These are phyloP conservation scores for Phytophthora vignae DNA, from an alignment of 352 stramenopile species.

Conservation along the genomic window DNA sequence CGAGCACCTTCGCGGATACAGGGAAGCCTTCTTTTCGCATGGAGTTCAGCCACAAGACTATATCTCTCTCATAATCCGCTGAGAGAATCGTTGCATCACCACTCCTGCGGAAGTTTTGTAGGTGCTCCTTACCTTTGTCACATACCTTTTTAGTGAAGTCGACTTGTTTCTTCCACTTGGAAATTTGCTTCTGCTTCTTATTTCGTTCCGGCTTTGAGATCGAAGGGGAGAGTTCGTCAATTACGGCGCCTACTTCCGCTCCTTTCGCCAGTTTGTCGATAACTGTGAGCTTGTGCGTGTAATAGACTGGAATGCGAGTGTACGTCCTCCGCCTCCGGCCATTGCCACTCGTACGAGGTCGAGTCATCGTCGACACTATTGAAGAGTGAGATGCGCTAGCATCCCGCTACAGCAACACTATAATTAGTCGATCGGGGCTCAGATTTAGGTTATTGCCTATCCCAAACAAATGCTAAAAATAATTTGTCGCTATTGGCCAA, in stretches of 20 bases:
- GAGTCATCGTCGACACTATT: too few relatives aligned
- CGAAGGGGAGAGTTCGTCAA: neutral
- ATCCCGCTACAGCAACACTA: too few relatives aligned
- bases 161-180: neutral
- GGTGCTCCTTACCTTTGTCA: neutral
- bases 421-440: too few relatives aligned
- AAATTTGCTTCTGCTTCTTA: slow-evolving; percentile 6
- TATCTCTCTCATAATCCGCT: neutral
- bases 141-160: neutral
- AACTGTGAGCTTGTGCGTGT: too few relatives aligned
- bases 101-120: neutral
- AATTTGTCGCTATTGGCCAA: too few relatives aligned
- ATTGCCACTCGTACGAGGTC: too few relatives aligned
- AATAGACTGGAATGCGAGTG: too few relatives aligned
- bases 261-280: too few relatives aligned
- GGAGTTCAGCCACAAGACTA: slow-evolving; percentile 9
- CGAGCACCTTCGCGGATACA: slow-evolving; percentile 1
- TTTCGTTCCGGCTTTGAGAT: neutral
- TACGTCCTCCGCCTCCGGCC: too few relatives aligned
- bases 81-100: slow-evolving; percentile 11
- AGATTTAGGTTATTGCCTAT: too few relatives aligned
- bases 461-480: too few relatives aligned
- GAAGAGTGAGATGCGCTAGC: too few relatives aligned
- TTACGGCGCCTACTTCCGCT: neutral
- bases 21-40: slow-evolving; percentile 10